Evolutionary conservation across 768 basidiomycete genomes (phyloP).

Genomic region (Pholiota microspora): DNA sequence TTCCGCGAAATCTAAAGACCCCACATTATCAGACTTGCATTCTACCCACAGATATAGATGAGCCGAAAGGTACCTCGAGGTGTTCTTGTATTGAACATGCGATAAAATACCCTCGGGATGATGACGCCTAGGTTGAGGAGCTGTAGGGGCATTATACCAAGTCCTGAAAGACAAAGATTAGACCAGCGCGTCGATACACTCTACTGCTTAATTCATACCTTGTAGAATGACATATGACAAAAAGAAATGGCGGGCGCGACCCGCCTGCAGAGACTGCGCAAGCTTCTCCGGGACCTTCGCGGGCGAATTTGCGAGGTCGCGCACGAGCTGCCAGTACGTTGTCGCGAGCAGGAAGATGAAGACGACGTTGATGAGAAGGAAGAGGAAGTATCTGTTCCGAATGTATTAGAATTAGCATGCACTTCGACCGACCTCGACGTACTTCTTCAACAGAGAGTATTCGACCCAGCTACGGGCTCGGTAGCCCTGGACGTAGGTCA

Average conservation of each 20-base stretch:
- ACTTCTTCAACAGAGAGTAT: conserved; percentile 92
- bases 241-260: conserved; percentile 82
- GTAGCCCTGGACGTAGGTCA: conserved; percentile 91
- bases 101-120: conserved; percentile 72
- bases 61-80: conserved; percentile 69
- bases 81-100: conserved; percentile 80
- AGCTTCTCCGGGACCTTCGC: conserved; percentile 93
- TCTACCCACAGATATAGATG: neutral
- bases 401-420: too few relatives aligned
- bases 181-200: too few relatives aligned
- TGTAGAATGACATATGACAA: conserved; percentile 83
- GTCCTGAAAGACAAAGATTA: conserved; percentile 46
- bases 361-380: conserved; percentile 88
- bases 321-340: conserved; percentile 89
- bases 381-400: conserved; percentile 79
- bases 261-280: conserved; percentile 78
- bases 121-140: conserved; percentile 89
- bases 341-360: conserved; percentile 92
- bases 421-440: too few relatives aligned
- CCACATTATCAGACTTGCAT: neutral
- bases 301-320: conserved; percentile 90
- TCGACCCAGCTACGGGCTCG: conserved; percentile 92
- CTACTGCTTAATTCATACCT: conserved; percentile 54
- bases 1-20: conserved; percentile 80
- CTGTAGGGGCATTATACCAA: conserved; percentile 96